A percentile compares a stretch with the other conserved stretches of the same genome.
phyloP scores from a whole-genome alignment of 768 basidiomycete species.

The Chalciporus sphaerocephalus region DNA sequence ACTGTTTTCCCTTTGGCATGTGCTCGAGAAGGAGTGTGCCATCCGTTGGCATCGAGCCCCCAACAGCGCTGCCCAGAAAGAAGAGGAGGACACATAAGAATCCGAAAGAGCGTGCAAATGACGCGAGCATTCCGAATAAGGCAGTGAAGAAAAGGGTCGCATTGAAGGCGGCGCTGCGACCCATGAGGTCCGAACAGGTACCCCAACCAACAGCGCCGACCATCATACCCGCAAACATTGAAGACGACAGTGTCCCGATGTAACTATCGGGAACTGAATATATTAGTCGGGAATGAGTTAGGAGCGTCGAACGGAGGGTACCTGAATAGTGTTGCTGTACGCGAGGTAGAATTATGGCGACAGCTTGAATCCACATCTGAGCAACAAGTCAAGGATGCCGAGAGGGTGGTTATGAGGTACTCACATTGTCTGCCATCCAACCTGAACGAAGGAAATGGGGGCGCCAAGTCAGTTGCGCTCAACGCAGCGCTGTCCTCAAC shows the following conservation, averaged over 20 bases:
- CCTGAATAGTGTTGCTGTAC: constrained; percentile 87
- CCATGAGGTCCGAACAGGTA: constrained; percentile 85
- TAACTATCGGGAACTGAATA: constrained; percentile 62
- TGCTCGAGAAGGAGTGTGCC: constrained; percentile 91
- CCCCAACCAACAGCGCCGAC: constrained; percentile 90
- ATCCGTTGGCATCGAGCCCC: constrained; percentile 95
- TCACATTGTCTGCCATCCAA: constrained; percentile 91
- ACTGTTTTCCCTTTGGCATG: constrained; percentile 87
- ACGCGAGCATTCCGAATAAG: constrained; percentile 78
- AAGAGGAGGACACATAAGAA: constrained; percentile 76
- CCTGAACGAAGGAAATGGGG: constrained; percentile 41
- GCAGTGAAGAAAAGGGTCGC: constrained; percentile 87
- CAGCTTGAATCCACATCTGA: constrained; percentile 92
- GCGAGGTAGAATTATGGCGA: constrained; percentile 92
- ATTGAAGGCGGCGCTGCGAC: constrained; percentile 88
- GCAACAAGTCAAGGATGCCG: constrained; percentile 24
- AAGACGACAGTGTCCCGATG: constrained; percentile 80
- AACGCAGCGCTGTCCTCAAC: neutral
- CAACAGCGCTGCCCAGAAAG: constrained; percentile 88
- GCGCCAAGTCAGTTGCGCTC: constrained; percentile 2
- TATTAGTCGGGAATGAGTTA: constrained; percentile 15
- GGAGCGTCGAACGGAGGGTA: constrained; percentile 27
- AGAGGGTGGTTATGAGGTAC: constrained; percentile 14
- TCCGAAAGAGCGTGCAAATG: constrained; percentile 64
- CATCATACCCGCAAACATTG: constrained; percentile 98